These are phyloP conservation scores for Stenogyne calaminthoides DNA, from an alignment of 305 asterid species.

Conservation along the genomic window DNA sequence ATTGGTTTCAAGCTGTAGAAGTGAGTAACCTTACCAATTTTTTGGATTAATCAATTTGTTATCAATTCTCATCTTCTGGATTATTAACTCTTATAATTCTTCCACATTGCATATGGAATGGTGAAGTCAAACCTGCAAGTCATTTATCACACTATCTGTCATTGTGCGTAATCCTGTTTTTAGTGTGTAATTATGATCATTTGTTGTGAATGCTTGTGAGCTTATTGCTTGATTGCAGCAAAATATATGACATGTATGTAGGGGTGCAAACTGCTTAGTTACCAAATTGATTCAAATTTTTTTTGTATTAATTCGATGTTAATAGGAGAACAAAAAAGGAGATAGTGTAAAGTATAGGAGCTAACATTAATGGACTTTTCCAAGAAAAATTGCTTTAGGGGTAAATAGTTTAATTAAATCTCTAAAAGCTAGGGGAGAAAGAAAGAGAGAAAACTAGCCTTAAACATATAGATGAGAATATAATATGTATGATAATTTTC, in stretches of 20 bases:
- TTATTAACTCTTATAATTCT: background rate
- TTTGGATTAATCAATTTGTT: background rate
- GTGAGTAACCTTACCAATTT: background rate
- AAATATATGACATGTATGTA: background rate
- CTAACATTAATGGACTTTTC: too few species aligned
- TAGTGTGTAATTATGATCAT: background rate
- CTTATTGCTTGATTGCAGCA: background rate
- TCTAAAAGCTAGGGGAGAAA: background rate
- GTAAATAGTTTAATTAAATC: background rate
- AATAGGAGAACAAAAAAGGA: too few species aligned
- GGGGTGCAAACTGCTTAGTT: background rate
- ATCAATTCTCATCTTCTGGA: background rate
- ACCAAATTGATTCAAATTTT: background rate
- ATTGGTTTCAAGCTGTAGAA: background rate
- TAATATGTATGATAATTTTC: too few species aligned
- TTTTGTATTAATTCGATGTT: too few species aligned
- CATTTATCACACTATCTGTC: background rate
- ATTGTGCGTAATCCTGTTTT: background rate
- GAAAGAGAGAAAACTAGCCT: background rate
- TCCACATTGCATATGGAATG: background rate
- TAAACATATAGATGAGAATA: background rate
- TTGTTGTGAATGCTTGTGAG: background rate
- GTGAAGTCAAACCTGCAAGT: background rate
- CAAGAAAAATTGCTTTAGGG: background rate
- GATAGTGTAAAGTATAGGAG: too few species aligned